A percentile compares a stretch with the other conserved stretches of the same genome.
Evolutionary conservation across 306 rosid species (phyloP).

Genomic region (Cucumis sativus): DNA sequence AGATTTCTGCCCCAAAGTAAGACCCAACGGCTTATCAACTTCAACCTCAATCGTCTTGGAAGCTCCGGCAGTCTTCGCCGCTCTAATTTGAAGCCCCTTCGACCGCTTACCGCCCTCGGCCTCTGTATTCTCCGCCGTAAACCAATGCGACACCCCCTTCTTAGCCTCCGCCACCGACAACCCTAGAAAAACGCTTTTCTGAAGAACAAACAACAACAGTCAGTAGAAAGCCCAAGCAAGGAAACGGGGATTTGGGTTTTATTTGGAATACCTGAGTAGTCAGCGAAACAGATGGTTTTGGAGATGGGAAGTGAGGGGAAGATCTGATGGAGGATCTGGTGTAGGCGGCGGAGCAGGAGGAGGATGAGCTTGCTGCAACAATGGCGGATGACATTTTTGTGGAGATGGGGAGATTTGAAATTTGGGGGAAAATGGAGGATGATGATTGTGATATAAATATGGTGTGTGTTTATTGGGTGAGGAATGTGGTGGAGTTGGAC

Average conservation of each 20-base stretch:
- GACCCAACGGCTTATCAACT: slow-evolving; percentile 95
- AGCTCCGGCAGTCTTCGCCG: slow-evolving; percentile 81
- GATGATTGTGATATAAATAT: background rate
- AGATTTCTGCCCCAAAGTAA: slow-evolving; percentile 85
- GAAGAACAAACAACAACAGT: background rate
- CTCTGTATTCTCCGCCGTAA: slow-evolving; percentile 16
- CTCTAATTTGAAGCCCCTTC: slow-evolving; percentile 24
- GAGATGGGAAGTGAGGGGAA: slow-evolving; percentile 17
- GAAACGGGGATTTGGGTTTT: background rate
- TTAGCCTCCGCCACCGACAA: slow-evolving; percentile 61
- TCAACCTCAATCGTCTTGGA: slow-evolving; percentile 75
- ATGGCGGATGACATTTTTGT: slow-evolving; percentile 8
- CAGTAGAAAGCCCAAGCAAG: background rate
- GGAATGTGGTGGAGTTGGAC: background rate
- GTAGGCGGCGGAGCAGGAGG: slow-evolving; percentile 2
- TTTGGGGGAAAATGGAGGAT: background rate
- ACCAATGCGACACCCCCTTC: slow-evolving; percentile 30
- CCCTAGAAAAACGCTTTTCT: slow-evolving; percentile 72
- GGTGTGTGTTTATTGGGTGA: background rate
- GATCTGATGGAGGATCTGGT: slow-evolving; percentile 16
- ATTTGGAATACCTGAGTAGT: slow-evolving; percentile 24
- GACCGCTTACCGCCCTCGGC: slow-evolving; percentile 8
- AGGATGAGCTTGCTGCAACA: slow-evolving; percentile 1
- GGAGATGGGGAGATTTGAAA: background rate
- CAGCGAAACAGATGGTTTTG: slow-evolving; percentile 15